Evolutionary conservation across 192 early-diverging fungal genomes (phyloP), one percentile per base, ranked within the genome.

Genomic region (Linnemannia exigua): DNA sequence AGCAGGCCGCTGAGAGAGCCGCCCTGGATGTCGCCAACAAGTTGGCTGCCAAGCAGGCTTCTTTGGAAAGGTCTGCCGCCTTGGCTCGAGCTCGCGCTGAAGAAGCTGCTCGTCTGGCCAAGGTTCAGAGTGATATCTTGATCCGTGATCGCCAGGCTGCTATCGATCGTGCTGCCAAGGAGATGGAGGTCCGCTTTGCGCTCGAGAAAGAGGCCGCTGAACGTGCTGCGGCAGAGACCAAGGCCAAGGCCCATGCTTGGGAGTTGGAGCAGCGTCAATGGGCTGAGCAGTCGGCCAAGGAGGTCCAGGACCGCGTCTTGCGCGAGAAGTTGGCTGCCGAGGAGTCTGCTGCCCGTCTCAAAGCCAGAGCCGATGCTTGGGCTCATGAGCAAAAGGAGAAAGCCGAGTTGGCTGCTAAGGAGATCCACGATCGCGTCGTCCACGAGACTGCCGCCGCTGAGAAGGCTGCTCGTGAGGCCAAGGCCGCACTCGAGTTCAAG

Each of bases 371-470:
- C 0, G 77, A 79, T 22, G 68, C 72, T 1, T 85, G 83, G 83
- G 83, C 83, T 1, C 72, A 20, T 12, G 77, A 79, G 17, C 83
- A 76, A 41, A 85, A 85, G 61, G 77, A 70, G 25, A 70, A 67
- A 35, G 83, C 83, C 1, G 77, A 71, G 1, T 1, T 22, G 16
- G 74, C 77, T 12, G 83, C 77, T 22, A 67, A 76, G 19, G 70
- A 79, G 44, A 70, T 75, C 68, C 83, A 67, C 15, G 72, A 74
- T n/a, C 68, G 77, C 15, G 82, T 84, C 3, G 25, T 79, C 41
- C 82, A 63, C n/a, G 74, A 85, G 77, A 85, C 73, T n/a, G 67
- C 77, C 2, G 31, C 70, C 2, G 83, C 77, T 2, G 83, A 85
- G 52, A 75, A 73, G 68, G 58, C 68, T 35, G 83, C 77, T 5